These are phyloP conservation scores for Tuber indicum DNA, from an alignment of 495 filamentous ascomycete genomes.

Conservation along the genomic window DNA sequence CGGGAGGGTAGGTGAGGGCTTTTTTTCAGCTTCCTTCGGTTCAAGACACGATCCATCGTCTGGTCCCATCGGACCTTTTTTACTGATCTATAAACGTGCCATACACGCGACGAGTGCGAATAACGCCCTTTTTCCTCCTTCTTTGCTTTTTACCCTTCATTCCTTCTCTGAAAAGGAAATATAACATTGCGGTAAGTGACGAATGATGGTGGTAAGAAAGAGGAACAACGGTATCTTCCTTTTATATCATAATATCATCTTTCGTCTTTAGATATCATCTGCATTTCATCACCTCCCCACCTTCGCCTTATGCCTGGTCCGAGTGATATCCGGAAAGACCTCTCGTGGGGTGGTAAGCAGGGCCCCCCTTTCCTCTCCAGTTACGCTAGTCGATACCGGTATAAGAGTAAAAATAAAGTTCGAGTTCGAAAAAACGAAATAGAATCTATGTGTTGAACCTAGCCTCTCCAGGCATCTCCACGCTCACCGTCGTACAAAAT, in stretches of 20 bases:
- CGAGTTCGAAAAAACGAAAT: not conserved
- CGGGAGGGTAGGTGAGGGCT: not conserved
- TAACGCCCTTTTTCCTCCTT: not conserved
- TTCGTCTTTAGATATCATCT: not conserved
- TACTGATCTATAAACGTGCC: not conserved
- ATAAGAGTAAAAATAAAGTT: not conserved
- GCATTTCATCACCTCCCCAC: not conserved
- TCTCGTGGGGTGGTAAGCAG: not conserved
- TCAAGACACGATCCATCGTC: conserved; percentile 2
- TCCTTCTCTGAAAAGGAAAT: not conserved
- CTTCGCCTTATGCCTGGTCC: not conserved
- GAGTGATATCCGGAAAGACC: not conserved
- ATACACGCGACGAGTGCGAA: conserved; percentile 5
- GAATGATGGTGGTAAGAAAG: not conserved
- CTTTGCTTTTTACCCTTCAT: not conserved
- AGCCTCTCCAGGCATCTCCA: not conserved
- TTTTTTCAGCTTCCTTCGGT: not conserved
- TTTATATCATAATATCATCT: not conserved
- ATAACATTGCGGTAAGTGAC: not conserved
- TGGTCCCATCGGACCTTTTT: not conserved
- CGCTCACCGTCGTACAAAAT: not conserved
- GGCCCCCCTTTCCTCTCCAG: not conserved
- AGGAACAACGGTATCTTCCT: not conserved
- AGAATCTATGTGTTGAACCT: not conserved
- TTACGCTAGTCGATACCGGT: not conserved